Conservation (phyloP, 139 green algal genomes). For the Desmodesmus armatus region DNA sequence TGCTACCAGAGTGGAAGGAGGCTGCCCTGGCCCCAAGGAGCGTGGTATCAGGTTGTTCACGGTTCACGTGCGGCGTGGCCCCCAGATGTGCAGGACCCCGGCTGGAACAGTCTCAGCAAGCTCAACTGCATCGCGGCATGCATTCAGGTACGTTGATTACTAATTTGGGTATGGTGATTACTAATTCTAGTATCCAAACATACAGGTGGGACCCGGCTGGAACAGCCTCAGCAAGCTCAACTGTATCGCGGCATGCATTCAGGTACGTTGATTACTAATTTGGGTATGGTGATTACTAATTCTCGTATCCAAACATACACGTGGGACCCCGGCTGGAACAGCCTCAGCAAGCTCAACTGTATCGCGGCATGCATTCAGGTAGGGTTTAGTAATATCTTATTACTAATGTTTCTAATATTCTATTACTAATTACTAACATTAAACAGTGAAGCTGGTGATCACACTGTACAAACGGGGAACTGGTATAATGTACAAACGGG, state of each 20-base stretch:
- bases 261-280: slow-evolving; percentile 61
- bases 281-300: no score
- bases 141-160: slow-evolving; percentile 72
- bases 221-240: slow-evolving; percentile 87
- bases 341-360: slow-evolving; percentile 86
- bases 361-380: slow-evolving; percentile 85
- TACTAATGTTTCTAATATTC: no score
- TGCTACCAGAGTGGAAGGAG: slow-evolving; percentile 81
- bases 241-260: slow-evolving; percentile 86
- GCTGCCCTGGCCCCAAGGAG: slow-evolving; percentile 48
- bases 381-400: no score
- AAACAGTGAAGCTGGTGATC: no score
- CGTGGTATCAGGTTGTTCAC: slow-evolving; percentile 79
- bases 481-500: no score
- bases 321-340: slow-evolving; percentile 77
- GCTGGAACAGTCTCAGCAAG: slow-evolving; percentile 81
- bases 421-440: no score
- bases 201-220: slow-evolving; percentile 66
- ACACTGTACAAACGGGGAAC: no score
- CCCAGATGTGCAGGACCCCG: slow-evolving; percentile 78
- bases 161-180: no score
- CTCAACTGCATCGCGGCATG: slow-evolving; percentile 88
- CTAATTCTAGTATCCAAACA: no score
- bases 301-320: no score
- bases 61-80: slow-evolving; percentile 59